These are phyloP conservation scores for Lumnitzera racemosa DNA, from an alignment of 345 rosid species.

Conservation along the genomic window DNA sequence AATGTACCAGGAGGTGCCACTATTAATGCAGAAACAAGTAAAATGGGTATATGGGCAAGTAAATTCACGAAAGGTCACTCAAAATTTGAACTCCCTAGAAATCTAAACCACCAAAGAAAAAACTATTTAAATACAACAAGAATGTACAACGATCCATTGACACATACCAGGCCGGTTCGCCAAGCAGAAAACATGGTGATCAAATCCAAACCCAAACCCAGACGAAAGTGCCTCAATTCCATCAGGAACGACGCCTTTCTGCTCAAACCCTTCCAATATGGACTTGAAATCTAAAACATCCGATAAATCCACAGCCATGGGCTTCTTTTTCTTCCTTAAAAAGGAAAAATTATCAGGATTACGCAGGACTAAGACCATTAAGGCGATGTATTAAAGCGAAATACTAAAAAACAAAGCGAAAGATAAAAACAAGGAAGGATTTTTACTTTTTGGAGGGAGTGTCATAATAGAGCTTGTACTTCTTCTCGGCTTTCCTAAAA, in stretches of 20 bases:
- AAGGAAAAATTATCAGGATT: not conserved
- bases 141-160: not conserved
- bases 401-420: not conserved
- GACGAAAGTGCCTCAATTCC: slow-evolving; percentile 29
- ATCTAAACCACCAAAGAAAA: not conserved
- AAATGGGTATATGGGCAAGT: not conserved
- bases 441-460: slow-evolving; percentile 51
- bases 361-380: not conserved
- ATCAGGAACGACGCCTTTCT: slow-evolving; percentile 36
- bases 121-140: not conserved
- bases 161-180: slow-evolving; percentile 58
- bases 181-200: slow-evolving; percentile 48
- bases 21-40: not conserved
- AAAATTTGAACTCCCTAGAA: too few species aligned
- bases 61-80: not conserved
- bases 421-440: not conserved
- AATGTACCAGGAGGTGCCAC: not conserved
- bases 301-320: slow-evolving; percentile 67
- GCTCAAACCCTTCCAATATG: slow-evolving; percentile 32
- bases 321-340: slow-evolving; percentile 59
- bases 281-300: slow-evolving; percentile 59
- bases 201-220: slow-evolving; percentile 20
- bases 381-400: not conserved
- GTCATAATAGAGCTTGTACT: slow-evolving; percentile 77
- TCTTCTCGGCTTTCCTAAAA: slow-evolving; percentile 84